phyloP scores from a whole-genome alignment of 139 green algal species.

The Chlamydomonas schloesseri region DNA sequence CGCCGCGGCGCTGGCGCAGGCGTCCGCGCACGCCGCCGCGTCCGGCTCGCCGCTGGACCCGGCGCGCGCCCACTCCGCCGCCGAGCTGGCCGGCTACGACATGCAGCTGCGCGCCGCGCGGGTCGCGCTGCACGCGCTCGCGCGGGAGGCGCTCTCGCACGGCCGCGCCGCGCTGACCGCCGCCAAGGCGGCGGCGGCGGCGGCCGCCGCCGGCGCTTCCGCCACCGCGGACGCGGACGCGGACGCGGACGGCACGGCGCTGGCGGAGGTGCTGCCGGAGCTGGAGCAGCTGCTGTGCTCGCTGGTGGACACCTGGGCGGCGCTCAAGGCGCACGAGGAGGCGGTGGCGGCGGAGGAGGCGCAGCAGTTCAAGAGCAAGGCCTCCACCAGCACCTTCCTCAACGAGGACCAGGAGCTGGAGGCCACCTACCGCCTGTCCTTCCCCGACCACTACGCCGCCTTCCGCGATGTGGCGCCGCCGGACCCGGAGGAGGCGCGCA shows the following conservation, averaged over 20 bases:
- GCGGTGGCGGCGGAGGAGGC: conserved; percentile 73
- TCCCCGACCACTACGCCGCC: conserved; percentile 74
- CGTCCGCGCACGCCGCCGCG: neutral
- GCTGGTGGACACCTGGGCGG: conserved; percentile 61
- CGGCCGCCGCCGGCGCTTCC: conserved; percentile 10
- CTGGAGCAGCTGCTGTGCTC: conserved; percentile 53
- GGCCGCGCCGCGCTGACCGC: neutral
- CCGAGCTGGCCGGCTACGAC: conserved; percentile 66
- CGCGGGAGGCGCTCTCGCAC: conserved; percentile 46
- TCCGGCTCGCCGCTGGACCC: neutral
- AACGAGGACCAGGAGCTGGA: conserved; percentile 86
- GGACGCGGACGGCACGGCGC: no score
- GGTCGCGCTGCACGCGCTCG: conserved; percentile 63
- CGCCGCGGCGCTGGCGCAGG: neutral
- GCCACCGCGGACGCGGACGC: neutral
- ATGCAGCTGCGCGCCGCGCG: conserved; percentile 62
- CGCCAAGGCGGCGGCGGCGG: neutral
- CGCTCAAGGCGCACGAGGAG: conserved; percentile 73
- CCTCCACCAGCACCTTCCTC: conserved; percentile 54
- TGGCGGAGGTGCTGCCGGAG: neutral
- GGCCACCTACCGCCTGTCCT: conserved; percentile 70
- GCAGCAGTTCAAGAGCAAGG: conserved; percentile 86
- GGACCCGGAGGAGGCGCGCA: conserved; percentile 52
- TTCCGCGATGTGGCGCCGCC: conserved; percentile 81
- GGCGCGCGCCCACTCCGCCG: conserved; percentile 1